Evolutionary conservation across 192 early-diverging fungal genomes (phyloP), one percentile per base, ranked within the genome.

Genomic region (Gryganskiella cystojenkinii): DNA sequence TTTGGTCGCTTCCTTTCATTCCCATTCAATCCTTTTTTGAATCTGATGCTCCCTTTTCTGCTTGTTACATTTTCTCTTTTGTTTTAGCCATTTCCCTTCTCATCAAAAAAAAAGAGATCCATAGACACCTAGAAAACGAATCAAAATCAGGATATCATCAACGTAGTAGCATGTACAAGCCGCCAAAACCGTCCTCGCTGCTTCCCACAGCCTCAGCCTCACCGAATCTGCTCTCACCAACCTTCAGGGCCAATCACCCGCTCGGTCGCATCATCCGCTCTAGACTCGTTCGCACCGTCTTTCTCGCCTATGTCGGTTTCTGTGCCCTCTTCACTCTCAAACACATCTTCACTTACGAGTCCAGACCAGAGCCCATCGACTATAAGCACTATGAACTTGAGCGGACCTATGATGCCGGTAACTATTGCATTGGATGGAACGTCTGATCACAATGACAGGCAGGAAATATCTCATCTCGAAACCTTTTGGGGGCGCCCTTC

Each of bases 301-400:
- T 69, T 19, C 46, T 40, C 53, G 42, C 43, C 68, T 52, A 54
- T n/a, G 51, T 37, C 22, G 68, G 61, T 0, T 71, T 71, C 37
- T 71, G 70, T 71, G 70, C 70, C 25, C 70, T 71, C 40, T 71
- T 71, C 37, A 71, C 70, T 5, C 9, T 71, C 3, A 64, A 65
- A 31, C 74, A 78, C 28, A 50, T 78, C n/a, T 53, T 78, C 22
- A 63, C 74, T 14, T 78, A 64, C 42, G 43, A 78, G 33, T 31
- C 74, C 4, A 63, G 40, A 24, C 67, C 74, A 49, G 66, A 63
- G 47, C 45, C 61, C 4, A 49, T 67, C 4, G 61, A 64, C 31
- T 78, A 78, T 25, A 46, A 59, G 4, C 74, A 78, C 17, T 78
- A 68, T 34, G 74, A 78, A 17, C 67, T 78, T 2, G 51, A 78